A percentile compares a stretch with the other conserved stretches of the same genome.
Evolutionary conservation across 2,329 filamentous ascomycete genomes (phyloP).

Genomic region (Trichoderma harzianum): DNA sequence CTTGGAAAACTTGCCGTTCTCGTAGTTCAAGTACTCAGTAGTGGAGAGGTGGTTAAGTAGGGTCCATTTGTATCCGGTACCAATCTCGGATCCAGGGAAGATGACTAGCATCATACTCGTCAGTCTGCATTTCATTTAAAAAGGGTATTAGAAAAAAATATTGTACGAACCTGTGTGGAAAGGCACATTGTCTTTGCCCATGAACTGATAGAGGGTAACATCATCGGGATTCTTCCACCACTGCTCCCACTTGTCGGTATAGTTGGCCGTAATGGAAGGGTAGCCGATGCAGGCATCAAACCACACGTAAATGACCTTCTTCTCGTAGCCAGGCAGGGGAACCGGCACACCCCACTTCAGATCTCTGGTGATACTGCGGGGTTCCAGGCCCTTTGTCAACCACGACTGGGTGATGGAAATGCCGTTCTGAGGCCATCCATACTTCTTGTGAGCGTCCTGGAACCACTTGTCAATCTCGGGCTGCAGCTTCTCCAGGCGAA

Average conservation of each 20-base stretch:
- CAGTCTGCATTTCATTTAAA: not conserved
- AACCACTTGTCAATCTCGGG: conserved; percentile 76
- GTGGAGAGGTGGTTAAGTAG: conserved; percentile 85
- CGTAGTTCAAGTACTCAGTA: conserved; percentile 83
- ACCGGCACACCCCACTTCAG: conserved; percentile 79
- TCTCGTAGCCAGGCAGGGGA: conserved; percentile 48
- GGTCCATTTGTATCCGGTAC: conserved; percentile 82
- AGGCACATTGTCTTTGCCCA: conserved; percentile 72
- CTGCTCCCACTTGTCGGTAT: conserved; percentile 83
- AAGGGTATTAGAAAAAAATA: not conserved
- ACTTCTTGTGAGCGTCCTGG: conserved; percentile 66
- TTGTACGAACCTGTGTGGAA: conserved; percentile 61
- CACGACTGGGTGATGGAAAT: conserved; percentile 74
- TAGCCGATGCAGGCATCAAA: conserved; percentile 93
- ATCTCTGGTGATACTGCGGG: conserved; percentile 87
- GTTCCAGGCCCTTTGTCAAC: conserved; percentile 79
- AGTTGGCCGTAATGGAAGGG: conserved; percentile 88
- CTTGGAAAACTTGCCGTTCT: conserved; percentile 89
- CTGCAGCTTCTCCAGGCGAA: conserved; percentile 82
- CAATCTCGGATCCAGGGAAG: conserved; percentile 83
- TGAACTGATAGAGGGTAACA: conserved; percentile 88
- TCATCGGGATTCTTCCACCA: conserved; percentile 93
- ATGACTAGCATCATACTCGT: conserved; percentile 41
- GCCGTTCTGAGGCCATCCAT: conserved; percentile 73
- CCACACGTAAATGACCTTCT: conserved; percentile 86